A percentile compares a stretch with the other conserved stretches of the same genome.
Conservation (phyloP, 805 yeast genomes). For the Starmerella etchellsii region DNA sequence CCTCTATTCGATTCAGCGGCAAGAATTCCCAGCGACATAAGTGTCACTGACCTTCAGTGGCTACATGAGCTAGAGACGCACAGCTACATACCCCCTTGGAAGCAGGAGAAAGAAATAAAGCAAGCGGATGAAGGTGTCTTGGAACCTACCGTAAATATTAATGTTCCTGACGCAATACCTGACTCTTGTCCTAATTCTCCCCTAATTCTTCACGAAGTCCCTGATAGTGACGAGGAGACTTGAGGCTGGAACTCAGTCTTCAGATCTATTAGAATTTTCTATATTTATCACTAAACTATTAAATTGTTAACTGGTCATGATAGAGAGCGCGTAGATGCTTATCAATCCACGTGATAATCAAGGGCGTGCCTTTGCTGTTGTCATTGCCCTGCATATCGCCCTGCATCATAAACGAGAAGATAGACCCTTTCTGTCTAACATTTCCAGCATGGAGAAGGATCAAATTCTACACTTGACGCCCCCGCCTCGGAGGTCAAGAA, state of each 20-base stretch:
- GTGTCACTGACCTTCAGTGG: slow-evolving; percentile 12
- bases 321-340: too few species aligned
- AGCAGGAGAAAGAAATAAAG: not conserved
- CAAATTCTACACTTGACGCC: too few species aligned
- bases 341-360: too few species aligned
- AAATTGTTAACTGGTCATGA: too few species aligned
- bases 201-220: slow-evolving; percentile 11
- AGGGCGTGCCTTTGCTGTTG: too few species aligned
- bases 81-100: slow-evolving; percentile 17
- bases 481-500: too few species aligned
- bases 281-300: not conserved
- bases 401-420: too few species aligned
- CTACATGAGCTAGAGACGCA: slow-evolving; percentile 13
- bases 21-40: slow-evolving; percentile 4
- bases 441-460: too few species aligned
- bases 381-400: too few species aligned
- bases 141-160: slow-evolving; percentile 7
- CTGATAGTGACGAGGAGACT: slow-evolving; percentile 14
- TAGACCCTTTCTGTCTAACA: too few species aligned
- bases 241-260: not conserved
- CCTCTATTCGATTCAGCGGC: slow-evolving; percentile 2
- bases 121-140: not conserved
- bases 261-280: not conserved
- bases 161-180: slow-evolving; percentile 8
- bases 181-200: slow-evolving; percentile 20